Evolutionary conservation across 441 rosid genomes (phyloP), one percentile per base, ranked within the genome.

Genomic region (Corymbia citriodora): DNA sequence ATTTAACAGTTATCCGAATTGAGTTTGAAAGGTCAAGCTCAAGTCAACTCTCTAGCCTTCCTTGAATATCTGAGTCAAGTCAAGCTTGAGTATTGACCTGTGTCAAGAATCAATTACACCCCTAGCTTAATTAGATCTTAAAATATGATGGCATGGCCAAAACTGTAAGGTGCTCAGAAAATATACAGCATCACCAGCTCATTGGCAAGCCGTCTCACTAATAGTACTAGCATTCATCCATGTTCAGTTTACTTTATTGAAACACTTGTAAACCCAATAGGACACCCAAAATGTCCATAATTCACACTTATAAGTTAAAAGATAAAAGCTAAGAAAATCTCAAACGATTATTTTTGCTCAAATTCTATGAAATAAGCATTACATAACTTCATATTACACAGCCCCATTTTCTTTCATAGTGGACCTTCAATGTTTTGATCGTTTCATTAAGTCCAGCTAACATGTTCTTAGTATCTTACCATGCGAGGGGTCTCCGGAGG

Each of bases 401-500:
- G 85, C 29, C 52, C 85, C 52, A 79, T 45, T 52, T 23, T 23
- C 53, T 79, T 21, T 45, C n/a, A 79, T 79, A 79, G n/a, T 79
- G 52, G 49, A 13, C 53, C 85, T 45, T 52, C 53, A 1, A 79
- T 13, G 85, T 45, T 48, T 79, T 79, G 85, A 79, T 27, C 1
- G 85, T 79, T 79, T 79, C 52, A 45, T 45, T 45, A 79, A 79
- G n/a, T 45, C 85, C 53, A 87, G 88, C 68, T 87, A 10, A 57
- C 48, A 13, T 21, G 50, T 87, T 33, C 68, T 54, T 87, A 45
- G 31, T 33, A 31, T 55, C 88, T 94, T 94, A 98, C 99, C 97
- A 97, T 89, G 87, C 94, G 95, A 93, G 99, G 98, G 54, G 98
- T 94, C 93, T 98, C 99, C 19, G 91, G 95, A 52, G 96, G 97